Percentiles rank a stretch among this genome's conserved stretches.
Conservation (phyloP, 2,329 filamentous ascomycete species). For the Acrocalymma vagum region DNA sequence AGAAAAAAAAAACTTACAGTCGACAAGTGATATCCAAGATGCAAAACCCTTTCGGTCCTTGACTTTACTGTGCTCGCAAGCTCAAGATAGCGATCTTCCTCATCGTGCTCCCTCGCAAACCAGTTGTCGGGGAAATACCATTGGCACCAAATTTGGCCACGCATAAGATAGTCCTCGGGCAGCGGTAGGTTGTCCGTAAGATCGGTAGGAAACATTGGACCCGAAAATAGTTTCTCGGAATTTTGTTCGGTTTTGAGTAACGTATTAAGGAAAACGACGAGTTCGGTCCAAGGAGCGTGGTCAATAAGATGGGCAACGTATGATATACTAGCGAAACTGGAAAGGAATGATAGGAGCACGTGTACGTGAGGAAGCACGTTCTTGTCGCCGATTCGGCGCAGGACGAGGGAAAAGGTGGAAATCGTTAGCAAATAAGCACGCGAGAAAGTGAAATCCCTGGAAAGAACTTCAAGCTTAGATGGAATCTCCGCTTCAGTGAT, state of each 20-base stretch:
- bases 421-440: conserved; percentile 53
- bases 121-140: conserved; percentile 67
- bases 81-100: conserved; percentile 74
- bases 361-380: conserved; percentile 71
- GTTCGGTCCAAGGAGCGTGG: conserved; percentile 62
- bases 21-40: conserved; percentile 61
- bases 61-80: conserved; percentile 65
- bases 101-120: conserved; percentile 70
- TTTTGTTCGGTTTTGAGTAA: conserved; percentile 52
- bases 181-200: conserved; percentile 62
- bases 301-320: conserved; percentile 39
- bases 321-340: conserved; percentile 46
- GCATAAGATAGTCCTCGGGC: conserved; percentile 73
- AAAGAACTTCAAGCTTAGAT: conserved; percentile 20
- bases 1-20: conserved; percentile 27
- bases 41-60: conserved; percentile 68
- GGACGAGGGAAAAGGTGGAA: conserved; percentile 57
- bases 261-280: conserved; percentile 63
- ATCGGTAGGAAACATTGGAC: conserved; percentile 58
- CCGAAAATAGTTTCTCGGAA: conserved; percentile 37
- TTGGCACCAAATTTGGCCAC: conserved; percentile 69
- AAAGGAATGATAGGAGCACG: conserved; percentile 68
- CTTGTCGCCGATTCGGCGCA: conserved; percentile 63
- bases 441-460: conserved; percentile 30
- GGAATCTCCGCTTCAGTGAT: conserved; percentile 28